Base-by-base conservation (phyloP, 1,139 yeast genomes). In the Geotrichum fermentans region DNA sequence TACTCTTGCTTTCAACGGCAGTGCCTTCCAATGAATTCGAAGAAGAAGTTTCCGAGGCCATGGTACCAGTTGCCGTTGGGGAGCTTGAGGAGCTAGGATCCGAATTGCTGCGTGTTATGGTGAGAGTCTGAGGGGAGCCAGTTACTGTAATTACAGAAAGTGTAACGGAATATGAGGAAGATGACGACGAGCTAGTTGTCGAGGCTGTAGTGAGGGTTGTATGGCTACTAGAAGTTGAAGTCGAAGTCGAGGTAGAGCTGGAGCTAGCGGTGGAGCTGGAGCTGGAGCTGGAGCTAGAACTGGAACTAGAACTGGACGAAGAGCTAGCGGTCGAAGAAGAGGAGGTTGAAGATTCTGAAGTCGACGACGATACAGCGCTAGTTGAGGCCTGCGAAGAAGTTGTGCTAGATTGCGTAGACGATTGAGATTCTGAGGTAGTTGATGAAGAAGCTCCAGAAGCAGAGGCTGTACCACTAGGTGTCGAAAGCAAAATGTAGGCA, bases 401-500 rank as follows among this genome's bases (percentile, higher is more conserved):
- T 8, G 20, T 33, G 20, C 21, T n/a, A 4, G 36, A 16, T 4
- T 33, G 21, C 17, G 16, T 13, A 11, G 36, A 33, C 20, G 36
- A 33, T 10, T 6, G 10, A 24, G 28, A 24, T 24, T 6, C 28
- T 24, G 28, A 6, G 2, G 64, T 59, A 4, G 64, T 61, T 16
- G 58, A 51, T 30, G 57, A 52, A 4, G 38, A 11, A 21, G 20
- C 22, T 8, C 24, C 7, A 10, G 43, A 39, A 7, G 44, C 21
- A 10, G 28, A 16, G 4, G 16, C 21, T 56, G 70, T 59, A 52
- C 65, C 58, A 56, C 67, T 50, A 45, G 77, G 69, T 40, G 56
- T 62, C 17, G 61, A 65, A 10, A 75, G 53, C 43, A 65, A 61
- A 17, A 74, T 71, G 56, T 77, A 77, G 3, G 76, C 79, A 55